Base-by-base conservation (phyloP, 2,329 filamentous ascomycete genomes). In the Alternaria arborescens region DNA sequence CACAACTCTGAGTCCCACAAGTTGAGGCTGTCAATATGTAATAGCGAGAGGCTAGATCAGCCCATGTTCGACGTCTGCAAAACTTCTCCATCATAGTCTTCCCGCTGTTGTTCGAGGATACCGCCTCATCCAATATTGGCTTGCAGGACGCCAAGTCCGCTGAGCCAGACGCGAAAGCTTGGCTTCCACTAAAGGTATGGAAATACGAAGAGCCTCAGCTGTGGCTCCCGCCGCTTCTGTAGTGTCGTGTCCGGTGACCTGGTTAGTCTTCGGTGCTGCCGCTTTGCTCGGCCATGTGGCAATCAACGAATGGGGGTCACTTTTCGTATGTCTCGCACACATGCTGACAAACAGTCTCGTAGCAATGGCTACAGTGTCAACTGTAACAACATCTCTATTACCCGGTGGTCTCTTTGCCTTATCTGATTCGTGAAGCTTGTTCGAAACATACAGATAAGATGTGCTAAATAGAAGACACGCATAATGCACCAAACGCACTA, bases 61-160 rank as follows among this genome's bases (percentile, higher is more conserved):
- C 20, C 40, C 6, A 42, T 42, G 6, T 24, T 12, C 18, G 32
- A 18, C 14, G 18, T 50, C 16, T 38, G 46, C 20, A 7, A 28
- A 38, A 38, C 16, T 55, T 28, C 11, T 38, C 36, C 28, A 18
- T 18, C 20, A 18, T 36, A 12, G 24, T 24, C 26, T 40, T 38
- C n/a, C 40, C 46, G 22, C 22, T 34, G 47, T 14, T 28, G 34
- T 34, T 32, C 24, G n/a, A 52, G 18, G 14, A 30, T 32, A n/a
- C 34, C 32, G 34, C 24, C 46, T 34, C 47, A 40, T 48, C 20
- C 58, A 52, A 61, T 61, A 48, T 42, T 52, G 50, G 32, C 51
- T 55, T 62, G 60, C 60, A 62, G 60, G 38, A 47, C 41, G 60
- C 55, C 51, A 59, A 59, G 55, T 32, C 58, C 26, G 40, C 47